Evolutionary conservation across 306 rosid genomes (phyloP).

Genomic region (Vigna nakashimae): DNA sequence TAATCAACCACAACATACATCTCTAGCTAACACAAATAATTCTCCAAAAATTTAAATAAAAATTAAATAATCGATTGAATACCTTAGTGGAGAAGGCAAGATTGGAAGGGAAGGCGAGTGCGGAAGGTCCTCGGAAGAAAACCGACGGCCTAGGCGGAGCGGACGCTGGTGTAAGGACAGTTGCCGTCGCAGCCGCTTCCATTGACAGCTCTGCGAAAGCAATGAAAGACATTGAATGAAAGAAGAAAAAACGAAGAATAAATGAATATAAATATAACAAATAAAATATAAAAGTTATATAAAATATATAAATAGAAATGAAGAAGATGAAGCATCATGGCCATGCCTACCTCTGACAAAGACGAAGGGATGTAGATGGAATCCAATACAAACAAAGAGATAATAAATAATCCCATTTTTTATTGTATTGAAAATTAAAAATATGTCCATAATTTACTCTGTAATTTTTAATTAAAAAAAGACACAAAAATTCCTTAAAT

Average conservation of each 20-base stretch:
- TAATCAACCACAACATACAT: constrained; percentile 13
- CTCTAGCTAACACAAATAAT: background rate
- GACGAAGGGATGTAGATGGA: background rate
- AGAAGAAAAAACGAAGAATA: background rate
- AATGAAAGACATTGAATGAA: constrained; percentile 4
- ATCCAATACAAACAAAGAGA: no score
- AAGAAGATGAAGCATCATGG: background rate
- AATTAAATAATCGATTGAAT: constrained; percentile 33
- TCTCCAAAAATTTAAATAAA: background rate
- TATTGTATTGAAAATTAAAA: no score
- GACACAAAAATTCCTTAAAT: no score
- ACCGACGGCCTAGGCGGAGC: constrained; percentile 39
- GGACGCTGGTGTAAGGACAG: constrained; percentile 55
- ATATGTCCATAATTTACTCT: no score
- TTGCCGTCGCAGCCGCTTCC: constrained; percentile 53
- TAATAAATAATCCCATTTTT: no score
- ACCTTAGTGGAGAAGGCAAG: constrained; percentile 60
- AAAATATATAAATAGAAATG: background rate
- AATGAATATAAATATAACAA: background rate
- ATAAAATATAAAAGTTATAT: no score
- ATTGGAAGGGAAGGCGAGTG: constrained; percentile 50
- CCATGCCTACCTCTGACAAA: constrained; percentile 26
- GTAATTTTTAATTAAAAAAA: no score
- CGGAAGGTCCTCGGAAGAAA: constrained; percentile 47
- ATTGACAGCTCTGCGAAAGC: constrained; percentile 51